Conservation (phyloP, 441 rosid genomes). For the Corymbia calophylla region DNA sequence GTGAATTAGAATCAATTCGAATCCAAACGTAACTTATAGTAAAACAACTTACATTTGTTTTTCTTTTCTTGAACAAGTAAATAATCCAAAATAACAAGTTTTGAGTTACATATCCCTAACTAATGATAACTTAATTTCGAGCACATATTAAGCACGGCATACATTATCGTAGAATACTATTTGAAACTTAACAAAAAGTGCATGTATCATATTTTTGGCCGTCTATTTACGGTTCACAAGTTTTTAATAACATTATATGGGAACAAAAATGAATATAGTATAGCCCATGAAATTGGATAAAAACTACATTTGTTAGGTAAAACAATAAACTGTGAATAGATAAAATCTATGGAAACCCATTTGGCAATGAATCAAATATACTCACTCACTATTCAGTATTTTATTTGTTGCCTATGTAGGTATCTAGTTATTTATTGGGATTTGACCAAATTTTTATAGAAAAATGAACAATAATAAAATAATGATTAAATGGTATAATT, state of each 20-base stretch:
- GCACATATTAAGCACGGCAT: background rate
- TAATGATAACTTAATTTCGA: background rate
- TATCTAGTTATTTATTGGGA: background rate
- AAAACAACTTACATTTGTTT: background rate
- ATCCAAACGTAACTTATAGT: background rate
- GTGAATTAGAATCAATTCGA: background rate
- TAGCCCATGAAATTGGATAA: background rate
- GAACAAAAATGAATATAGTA: background rate
- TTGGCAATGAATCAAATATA: background rate
- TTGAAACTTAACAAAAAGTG: background rate
- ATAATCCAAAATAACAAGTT: too few relatives aligned
- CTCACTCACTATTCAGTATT: too few relatives aligned
- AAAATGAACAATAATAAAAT: background rate
- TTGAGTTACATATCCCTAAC: background rate
- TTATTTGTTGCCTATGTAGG: background rate
- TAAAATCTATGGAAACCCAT: accelerated
- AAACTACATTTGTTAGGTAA: background rate
- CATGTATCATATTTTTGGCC: background rate
- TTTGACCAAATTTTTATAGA: background rate
- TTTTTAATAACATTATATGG: too few relatives aligned
- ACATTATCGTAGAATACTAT: background rate
- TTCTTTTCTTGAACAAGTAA: too few relatives aligned
- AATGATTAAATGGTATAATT: background rate
- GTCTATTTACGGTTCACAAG: background rate
- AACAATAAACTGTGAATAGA: accelerated